Evolutionary conservation across 2,329 filamentous ascomycete genomes (phyloP).

Genomic region (Tolypocladium amazonense): DNA sequence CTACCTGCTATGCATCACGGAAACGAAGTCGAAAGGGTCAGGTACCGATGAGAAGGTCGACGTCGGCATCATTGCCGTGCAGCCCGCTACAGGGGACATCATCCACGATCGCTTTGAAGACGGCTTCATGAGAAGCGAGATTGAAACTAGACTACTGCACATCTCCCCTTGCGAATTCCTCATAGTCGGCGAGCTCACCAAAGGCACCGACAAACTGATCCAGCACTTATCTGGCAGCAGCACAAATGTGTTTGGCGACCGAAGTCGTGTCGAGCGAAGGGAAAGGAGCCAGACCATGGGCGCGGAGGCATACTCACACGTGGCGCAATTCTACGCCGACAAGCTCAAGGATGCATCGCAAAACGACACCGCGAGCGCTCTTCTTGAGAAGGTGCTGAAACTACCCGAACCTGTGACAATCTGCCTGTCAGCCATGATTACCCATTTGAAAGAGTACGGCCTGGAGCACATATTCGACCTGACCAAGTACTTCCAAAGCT

Average conservation of each 20-base stretch:
- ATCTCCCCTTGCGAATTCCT: constrained; percentile 94
- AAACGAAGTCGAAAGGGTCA: constrained; percentile 65
- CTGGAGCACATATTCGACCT: constrained; percentile 92
- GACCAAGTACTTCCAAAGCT: constrained; percentile 94
- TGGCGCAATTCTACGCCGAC: constrained; percentile 84
- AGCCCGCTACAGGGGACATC: constrained; percentile 90
- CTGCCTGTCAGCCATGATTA: constrained; percentile 94
- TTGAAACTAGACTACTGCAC: constrained; percentile 89
- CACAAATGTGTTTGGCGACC: constrained; percentile 86
- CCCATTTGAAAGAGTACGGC: constrained; percentile 81
- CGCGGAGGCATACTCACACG: constrained; percentile 76
- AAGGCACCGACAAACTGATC: constrained; percentile 84
- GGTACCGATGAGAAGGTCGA: constrained; percentile 90
- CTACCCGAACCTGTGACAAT: constrained; percentile 80
- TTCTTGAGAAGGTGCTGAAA: constrained; percentile 78
- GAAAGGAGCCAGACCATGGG: constrained; percentile 70
- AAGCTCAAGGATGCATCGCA: constrained; percentile 57
- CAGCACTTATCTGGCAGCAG: constrained; percentile 81
- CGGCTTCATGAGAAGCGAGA: constrained; percentile 92
- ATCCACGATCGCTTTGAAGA: constrained; percentile 95
- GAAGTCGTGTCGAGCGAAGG: constrained; percentile 73
- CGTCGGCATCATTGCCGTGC: constrained; percentile 85
- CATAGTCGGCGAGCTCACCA: constrained; percentile 82
- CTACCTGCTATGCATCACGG: constrained; percentile 89
- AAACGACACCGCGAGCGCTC: constrained; percentile 46